phyloP scores from a whole-genome alignment of 805 yeast genomes.

The Candida mattraensis region DNA sequence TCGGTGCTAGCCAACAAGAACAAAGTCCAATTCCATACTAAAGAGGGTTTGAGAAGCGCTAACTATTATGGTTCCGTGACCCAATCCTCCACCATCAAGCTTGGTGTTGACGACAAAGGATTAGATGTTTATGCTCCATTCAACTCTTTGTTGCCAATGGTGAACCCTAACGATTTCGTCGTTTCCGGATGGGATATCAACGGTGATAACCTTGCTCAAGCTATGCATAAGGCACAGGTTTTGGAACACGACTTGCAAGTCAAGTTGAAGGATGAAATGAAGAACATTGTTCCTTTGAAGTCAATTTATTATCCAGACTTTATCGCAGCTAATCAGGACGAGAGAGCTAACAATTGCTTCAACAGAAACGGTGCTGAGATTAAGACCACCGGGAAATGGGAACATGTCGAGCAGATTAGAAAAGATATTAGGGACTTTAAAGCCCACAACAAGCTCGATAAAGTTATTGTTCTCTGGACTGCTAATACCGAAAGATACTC shows the following conservation, averaged over 20 bases:
- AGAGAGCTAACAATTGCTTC: slow-evolving; percentile 85
- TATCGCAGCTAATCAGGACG: slow-evolving; percentile 92
- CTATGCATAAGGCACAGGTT: slow-evolving; percentile 84
- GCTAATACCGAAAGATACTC: slow-evolving; percentile 96
- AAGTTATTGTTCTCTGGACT: slow-evolving; percentile 91
- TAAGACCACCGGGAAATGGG: slow-evolving; percentile 71
- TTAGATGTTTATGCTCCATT: slow-evolving; percentile 91
- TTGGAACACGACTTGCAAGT: slow-evolving; percentile 82
- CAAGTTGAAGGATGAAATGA: slow-evolving; percentile 65
- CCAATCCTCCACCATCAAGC: slow-evolving; percentile 84
- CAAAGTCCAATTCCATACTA: slow-evolving; percentile 74
- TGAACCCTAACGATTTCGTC: slow-evolving; percentile 85
- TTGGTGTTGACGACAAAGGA: slow-evolving; percentile 81
- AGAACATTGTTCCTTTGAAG: slow-evolving; percentile 66
- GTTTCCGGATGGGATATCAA: slow-evolving; percentile 96
- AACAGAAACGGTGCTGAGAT: slow-evolving; percentile 55
- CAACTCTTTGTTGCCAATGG: slow-evolving; percentile 84
- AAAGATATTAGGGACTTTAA: slow-evolving; percentile 81
- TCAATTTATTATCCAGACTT: slow-evolving; percentile 95
- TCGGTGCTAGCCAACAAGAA: slow-evolving; percentile 84
- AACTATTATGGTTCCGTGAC: slow-evolving; percentile 95
- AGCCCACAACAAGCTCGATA: slow-evolving; percentile 67
- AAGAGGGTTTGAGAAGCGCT: slow-evolving; percentile 67
- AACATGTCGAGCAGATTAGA: slow-evolving; percentile 83
- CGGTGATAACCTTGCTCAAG: slow-evolving; percentile 64